phyloP scores from a whole-genome alignment of 1,284 basidiomycete species.

The Gymnopus androsaceus region DNA sequence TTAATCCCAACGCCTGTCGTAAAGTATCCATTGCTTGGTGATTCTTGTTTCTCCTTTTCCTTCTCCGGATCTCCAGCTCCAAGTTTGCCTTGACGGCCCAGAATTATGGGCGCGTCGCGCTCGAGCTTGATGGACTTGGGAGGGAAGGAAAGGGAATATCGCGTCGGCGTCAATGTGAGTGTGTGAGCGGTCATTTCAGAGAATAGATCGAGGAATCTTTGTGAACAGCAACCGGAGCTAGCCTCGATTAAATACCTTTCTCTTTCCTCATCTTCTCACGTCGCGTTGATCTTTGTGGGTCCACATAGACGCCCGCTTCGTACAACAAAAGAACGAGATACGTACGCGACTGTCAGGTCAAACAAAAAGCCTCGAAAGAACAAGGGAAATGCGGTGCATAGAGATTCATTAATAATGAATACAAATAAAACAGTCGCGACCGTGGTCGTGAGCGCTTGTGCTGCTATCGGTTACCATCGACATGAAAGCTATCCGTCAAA shows the following conservation, averaged over 20 bases:
- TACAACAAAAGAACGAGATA: background rate
- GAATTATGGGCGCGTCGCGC: background rate
- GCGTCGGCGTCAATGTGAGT: background rate
- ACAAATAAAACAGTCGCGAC: no score
- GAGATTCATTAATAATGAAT: no score
- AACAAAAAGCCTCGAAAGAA: background rate
- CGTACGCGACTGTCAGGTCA: background rate
- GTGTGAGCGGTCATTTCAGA: background rate
- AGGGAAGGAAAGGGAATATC: background rate
- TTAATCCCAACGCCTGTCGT: background rate
- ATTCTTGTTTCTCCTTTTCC: no score
- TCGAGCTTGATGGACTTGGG: background rate
- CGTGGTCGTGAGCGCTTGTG: no score
- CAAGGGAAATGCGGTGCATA: no score
- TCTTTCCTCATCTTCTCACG: no score
- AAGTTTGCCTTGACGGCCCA: slow-evolving; percentile 5
- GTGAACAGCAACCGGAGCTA: no score
- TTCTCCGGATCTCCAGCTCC: background rate
- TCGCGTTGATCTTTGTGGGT: slow-evolving; percentile 5
- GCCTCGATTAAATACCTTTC: background rate
- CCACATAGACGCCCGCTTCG: background rate
- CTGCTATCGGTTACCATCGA: no score
- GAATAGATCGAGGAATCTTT: background rate
- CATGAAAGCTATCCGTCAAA: no score
- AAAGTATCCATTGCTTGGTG: slow-evolving; percentile 4